Evolutionary conservation across 1,139 yeast genomes (phyloP).

Genomic region (Magnusiomyces paraingens): DNA sequence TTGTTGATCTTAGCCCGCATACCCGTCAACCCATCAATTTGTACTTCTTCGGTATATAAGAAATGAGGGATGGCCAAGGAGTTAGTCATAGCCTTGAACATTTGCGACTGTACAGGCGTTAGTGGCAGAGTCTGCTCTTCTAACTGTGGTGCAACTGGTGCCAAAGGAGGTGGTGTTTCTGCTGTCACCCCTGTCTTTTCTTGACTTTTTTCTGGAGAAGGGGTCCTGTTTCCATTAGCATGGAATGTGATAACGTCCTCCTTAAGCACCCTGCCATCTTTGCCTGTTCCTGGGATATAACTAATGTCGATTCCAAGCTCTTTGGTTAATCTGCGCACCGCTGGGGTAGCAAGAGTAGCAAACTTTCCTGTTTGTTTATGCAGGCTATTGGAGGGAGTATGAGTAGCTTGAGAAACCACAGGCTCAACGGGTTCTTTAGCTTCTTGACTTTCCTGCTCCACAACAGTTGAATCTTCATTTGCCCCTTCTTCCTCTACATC

Average conservation of each 20-base stretch:
- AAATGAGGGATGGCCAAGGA: constrained; percentile 34
- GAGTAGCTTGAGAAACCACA: background rate
- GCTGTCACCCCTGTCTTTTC: constrained; percentile 5
- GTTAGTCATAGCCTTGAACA: constrained; percentile 33
- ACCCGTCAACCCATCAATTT: constrained; percentile 24
- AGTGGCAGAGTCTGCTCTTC: constrained; percentile 22
- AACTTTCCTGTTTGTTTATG: constrained; percentile 6
- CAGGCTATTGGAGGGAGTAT: background rate
- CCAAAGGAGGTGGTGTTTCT: constrained; percentile 2
- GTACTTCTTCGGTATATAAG: constrained; percentile 32
- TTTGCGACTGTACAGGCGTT: constrained; percentile 30
- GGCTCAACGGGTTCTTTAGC: constrained; percentile 7
- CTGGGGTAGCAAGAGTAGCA: constrained; percentile 32
- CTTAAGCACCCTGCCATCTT: constrained; percentile 33
- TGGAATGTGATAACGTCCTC: constrained; percentile 28
- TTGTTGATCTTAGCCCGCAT: constrained; percentile 26
- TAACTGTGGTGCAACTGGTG: constrained; percentile 4
- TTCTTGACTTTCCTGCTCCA: background rate
- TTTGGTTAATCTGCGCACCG: constrained; percentile 31
- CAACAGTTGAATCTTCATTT: constrained; percentile 11
- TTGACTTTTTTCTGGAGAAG: background rate
- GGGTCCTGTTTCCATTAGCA: constrained; percentile 4
- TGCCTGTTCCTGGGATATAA: constrained; percentile 30
- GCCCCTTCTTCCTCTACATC: constrained; percentile 25
- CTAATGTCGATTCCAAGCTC: constrained; percentile 28